Percentiles rank a stretch among this genome's conserved stretches.
Conservation (phyloP, 352 stramenopile species). For the Pythium apleroticum region DNA sequence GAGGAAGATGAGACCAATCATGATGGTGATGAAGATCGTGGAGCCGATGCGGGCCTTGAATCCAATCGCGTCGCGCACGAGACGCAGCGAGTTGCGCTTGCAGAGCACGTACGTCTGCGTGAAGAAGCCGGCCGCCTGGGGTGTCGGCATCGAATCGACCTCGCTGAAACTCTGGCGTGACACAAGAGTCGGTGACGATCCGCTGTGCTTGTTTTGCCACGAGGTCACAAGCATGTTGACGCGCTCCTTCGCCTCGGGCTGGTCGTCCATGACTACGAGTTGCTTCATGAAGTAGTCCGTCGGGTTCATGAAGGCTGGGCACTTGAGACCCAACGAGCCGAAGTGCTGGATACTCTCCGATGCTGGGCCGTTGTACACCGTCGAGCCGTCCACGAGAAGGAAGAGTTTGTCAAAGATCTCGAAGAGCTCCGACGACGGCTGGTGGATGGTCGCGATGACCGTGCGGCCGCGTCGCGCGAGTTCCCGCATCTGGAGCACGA, state of each 20-base stretch:
- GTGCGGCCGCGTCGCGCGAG: conserved; percentile 82
- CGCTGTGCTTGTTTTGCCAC: conserved; percentile 13
- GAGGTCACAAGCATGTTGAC: conserved; percentile 14
- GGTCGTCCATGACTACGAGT: conserved; percentile 30
- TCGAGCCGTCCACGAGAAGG: conserved; percentile 32
- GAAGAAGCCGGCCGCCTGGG: conserved; percentile 17
- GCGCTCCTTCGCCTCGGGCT: conserved; percentile 8
- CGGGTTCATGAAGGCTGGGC: conserved; percentile 40
- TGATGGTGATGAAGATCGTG: conserved; percentile 37
- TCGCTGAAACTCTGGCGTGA: conserved; percentile 7
- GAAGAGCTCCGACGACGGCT: conserved; percentile 57
- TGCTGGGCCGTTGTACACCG: conserved; percentile 37
- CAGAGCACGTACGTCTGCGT: conserved; percentile 24
- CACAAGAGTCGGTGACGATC: neutral
- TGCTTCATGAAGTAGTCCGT: conserved; percentile 42
- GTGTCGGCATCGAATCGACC: neutral
- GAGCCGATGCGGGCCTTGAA: conserved; percentile 36
- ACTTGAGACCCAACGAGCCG: conserved; percentile 28
- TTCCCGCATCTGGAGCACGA: conserved; percentile 54
- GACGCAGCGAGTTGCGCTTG: conserved; percentile 28
- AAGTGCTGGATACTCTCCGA: conserved; percentile 34
- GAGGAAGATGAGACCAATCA: conserved; percentile 35
- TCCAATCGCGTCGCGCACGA: conserved; percentile 34
- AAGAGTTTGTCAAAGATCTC: conserved; percentile 41
- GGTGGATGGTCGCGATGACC: conserved; percentile 90